Conservation (phyloP, 2,329 filamentous ascomycete genomes). For the Ophiostoma sp. region DNA sequence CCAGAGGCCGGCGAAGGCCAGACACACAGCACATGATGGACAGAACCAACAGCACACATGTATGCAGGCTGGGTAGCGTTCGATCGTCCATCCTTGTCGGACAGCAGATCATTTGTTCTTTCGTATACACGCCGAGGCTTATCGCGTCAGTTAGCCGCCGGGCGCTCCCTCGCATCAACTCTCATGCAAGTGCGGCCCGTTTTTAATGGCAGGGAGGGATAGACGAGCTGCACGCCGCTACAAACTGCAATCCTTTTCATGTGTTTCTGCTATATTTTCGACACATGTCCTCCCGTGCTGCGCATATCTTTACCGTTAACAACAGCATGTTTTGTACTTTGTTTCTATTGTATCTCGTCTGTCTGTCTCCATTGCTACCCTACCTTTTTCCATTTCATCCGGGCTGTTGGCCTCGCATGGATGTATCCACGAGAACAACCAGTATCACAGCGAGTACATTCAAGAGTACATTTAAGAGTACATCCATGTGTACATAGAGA, state of each 20-base stretch:
- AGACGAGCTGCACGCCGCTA: neutral
- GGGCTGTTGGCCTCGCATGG: neutral
- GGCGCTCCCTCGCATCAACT: conserved; percentile 3
- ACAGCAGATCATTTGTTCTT: neutral
- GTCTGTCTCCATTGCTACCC: neutral
- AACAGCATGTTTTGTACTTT: neutral
- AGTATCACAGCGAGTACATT: neutral
- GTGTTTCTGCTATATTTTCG: no score
- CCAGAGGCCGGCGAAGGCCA: neutral
- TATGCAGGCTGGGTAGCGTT: neutral
- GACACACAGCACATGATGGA: neutral
- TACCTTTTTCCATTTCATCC: neutral
- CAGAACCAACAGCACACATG: neutral
- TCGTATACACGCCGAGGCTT: neutral
- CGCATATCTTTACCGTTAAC: neutral
- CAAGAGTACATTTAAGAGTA: neutral
- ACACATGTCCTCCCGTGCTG: no score
- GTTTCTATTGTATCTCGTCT: no score
- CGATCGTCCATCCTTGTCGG: neutral
- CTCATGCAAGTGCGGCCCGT: conserved; percentile 4
- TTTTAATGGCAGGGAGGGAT: neutral
- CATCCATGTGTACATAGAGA: neutral
- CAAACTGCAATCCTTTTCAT: no score
- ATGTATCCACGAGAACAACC: neutral
- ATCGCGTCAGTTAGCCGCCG: conserved; percentile 10